Percentiles rank a stretch among this genome's conserved stretches.
These are phyloP conservation scores for Cucumis hystrix DNA, from an alignment of 306 rosid species.

Conservation along the genomic window DNA sequence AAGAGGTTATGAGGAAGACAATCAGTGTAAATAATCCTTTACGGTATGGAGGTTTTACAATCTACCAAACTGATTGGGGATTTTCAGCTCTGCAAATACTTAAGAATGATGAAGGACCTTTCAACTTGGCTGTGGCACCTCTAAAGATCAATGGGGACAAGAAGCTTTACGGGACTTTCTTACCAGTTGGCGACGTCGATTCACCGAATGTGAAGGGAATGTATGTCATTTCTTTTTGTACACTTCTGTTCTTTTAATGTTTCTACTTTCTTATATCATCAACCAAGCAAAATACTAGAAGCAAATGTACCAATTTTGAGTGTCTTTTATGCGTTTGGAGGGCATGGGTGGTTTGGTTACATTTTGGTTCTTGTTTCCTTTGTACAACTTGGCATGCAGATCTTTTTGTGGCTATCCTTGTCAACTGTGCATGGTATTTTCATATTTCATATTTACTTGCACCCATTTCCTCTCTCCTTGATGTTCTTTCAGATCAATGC, in stretches of 20 bases:
- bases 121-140: conserved; percentile 91
- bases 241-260: not conserved
- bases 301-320: not conserved
- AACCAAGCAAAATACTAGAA: not conserved
- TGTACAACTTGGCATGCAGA: not conserved
- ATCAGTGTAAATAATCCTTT: conserved; percentile 88
- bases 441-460: not conserved
- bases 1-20: conserved; percentile 82
- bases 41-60: conserved; percentile 69
- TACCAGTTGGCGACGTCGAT: conserved; percentile 69
- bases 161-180: conserved; percentile 79
- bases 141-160: conserved; percentile 87
- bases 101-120: conserved; percentile 83
- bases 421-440: not conserved
- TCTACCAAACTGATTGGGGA: conserved; percentile 97
- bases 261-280: not conserved
- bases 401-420: not conserved
- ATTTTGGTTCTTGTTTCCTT: not conserved
- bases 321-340: too few species aligned
- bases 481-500: conserved; percentile 56
- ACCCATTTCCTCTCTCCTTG: not conserved
- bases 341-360: too few species aligned
- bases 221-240: conserved; percentile 26
- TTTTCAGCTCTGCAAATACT: conserved; percentile 73
- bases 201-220: conserved; percentile 78